phyloP scores from a whole-genome alignment of 805 yeast species.

The Yarrowia sp. region DNA sequence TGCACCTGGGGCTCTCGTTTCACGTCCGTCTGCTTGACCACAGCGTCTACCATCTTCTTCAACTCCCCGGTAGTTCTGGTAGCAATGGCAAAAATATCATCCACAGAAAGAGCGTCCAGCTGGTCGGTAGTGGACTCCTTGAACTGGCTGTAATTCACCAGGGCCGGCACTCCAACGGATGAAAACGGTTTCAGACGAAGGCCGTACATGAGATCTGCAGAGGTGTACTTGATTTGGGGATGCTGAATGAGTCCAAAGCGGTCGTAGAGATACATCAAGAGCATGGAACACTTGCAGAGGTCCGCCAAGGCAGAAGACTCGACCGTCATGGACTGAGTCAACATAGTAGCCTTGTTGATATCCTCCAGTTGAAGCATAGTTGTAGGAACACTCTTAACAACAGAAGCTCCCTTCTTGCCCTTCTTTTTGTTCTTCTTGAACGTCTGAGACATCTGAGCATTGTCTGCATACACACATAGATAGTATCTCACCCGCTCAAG shows the following conservation, averaged over 20 bases:
- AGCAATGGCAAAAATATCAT: slow-evolving; percentile 20
- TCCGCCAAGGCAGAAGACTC: slow-evolving; percentile 37
- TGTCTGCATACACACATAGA: slow-evolving; percentile 31
- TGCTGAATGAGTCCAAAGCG: not conserved
- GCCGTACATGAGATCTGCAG: slow-evolving; percentile 43
- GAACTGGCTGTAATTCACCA: slow-evolving; percentile 10
- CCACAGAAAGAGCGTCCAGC: not conserved
- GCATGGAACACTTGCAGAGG: slow-evolving; percentile 29
- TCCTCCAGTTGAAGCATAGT: slow-evolving; percentile 19
- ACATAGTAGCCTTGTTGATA: slow-evolving; percentile 32
- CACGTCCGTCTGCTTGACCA: slow-evolving; percentile 22
- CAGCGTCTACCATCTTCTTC: slow-evolving; percentile 20
- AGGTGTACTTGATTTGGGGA: slow-evolving; percentile 27
- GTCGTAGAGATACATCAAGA: slow-evolving; percentile 13
- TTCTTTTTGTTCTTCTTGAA: not conserved
- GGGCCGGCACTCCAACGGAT: slow-evolving; percentile 70
- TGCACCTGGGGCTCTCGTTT: slow-evolving; percentile 19
- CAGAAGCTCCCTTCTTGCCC: slow-evolving; percentile 4
- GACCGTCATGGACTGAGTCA: slow-evolving; percentile 35
- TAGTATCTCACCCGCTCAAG: slow-evolving; percentile 41
- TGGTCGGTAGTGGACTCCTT: slow-evolving; percentile 8
- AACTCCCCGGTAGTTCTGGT: not conserved
- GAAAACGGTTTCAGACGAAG: slow-evolving; percentile 76
- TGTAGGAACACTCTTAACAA: slow-evolving; percentile 27
- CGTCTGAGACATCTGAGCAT: slow-evolving; percentile 1